These are phyloP conservation scores for Russula emetica DNA, from an alignment of 768 basidiomycete genomes.

Conservation along the genomic window DNA sequence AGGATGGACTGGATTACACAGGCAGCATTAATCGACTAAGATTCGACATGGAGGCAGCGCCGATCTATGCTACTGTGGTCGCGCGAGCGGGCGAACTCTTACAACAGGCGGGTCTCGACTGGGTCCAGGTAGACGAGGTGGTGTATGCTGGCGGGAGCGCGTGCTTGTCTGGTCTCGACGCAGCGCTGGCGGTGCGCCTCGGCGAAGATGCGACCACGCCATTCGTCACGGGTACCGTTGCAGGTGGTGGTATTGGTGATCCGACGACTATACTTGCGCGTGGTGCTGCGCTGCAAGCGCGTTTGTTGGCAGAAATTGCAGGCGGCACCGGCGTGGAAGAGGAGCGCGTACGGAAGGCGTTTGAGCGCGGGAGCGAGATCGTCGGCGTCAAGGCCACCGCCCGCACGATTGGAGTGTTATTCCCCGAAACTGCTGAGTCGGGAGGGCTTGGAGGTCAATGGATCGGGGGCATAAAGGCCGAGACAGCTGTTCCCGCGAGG, in stretches of 20 bases:
- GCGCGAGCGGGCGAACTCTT: conserved; percentile 52
- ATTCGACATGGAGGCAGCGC: conserved; percentile 43
- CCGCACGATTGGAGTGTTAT: conserved; percentile 59
- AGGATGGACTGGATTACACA: conserved; percentile 89
- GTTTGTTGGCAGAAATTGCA: conserved; percentile 48
- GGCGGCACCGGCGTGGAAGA: conserved; percentile 39
- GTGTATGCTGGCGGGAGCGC: conserved; percentile 77
- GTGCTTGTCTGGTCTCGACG: conserved; percentile 70
- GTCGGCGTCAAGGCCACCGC: conserved; percentile 52
- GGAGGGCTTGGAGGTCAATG: conserved; percentile 56
- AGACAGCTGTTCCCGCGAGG: conserved; percentile 68
- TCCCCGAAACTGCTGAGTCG: conserved; percentile 44
- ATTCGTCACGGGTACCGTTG: conserved; percentile 60
- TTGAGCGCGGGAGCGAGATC: conserved; percentile 41
- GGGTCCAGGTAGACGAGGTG: conserved; percentile 70
- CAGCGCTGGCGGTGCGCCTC: conserved; percentile 52
- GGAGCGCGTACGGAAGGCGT: conserved; percentile 49
- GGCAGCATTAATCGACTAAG: conserved; percentile 57
- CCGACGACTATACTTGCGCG: conserved; percentile 73
- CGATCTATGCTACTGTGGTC: conserved; percentile 57
- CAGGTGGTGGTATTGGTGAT: conserved; percentile 70
- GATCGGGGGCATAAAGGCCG: conserved; percentile 61
- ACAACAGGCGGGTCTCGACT: conserved; percentile 48
- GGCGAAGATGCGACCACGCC: conserved; percentile 59
- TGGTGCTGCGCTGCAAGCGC: conserved; percentile 74